phyloP scores from a whole-genome alignment of 1,139 yeast species.

The Meyerozyma sp. region DNA sequence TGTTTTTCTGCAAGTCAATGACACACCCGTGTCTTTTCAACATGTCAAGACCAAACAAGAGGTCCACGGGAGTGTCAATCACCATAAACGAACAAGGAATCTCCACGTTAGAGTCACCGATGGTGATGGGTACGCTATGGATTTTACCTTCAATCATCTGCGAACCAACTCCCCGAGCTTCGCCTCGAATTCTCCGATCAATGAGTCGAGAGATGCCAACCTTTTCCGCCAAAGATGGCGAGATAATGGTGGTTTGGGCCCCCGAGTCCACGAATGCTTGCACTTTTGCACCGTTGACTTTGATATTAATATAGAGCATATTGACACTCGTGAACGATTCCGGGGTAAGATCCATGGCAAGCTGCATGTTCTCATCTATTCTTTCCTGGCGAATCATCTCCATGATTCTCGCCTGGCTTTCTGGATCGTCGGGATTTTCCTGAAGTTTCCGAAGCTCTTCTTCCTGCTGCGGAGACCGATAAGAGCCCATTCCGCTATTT shows the following conservation, averaged over 20 bases:
- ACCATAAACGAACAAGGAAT: conserved; percentile 81
- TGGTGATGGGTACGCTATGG: conserved; percentile 81
- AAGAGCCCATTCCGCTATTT: conserved; percentile 6
- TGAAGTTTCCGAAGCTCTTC: conserved; percentile 48
- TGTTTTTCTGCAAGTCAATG: conserved; percentile 66
- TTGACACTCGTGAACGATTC: conserved; percentile 79
- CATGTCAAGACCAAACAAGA: conserved; percentile 71
- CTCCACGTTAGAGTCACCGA: conserved; percentile 49
- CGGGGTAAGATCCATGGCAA: conserved; percentile 84
- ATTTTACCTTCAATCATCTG: conserved; percentile 76
- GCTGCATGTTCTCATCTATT: conserved; percentile 69
- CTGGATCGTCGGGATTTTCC: conserved; percentile 70
- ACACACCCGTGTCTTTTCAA: conserved; percentile 81
- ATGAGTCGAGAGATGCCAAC: conserved; percentile 69
- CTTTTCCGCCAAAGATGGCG: conserved; percentile 68
- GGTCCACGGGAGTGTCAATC: conserved; percentile 68
- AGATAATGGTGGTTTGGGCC: conserved; percentile 84
- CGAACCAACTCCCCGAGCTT: conserved; percentile 88
- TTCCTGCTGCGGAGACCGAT: conserved; percentile 17
- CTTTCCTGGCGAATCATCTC: conserved; percentile 69
- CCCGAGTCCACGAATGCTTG: conserved; percentile 97
- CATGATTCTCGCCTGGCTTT: conserved; percentile 59
- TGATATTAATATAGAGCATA: conserved; percentile 77
- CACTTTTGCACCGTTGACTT: conserved; percentile 72
- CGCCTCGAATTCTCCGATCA: conserved; percentile 77